Base-by-base conservation (phyloP, 2,329 filamentous ascomycete species). In the Akanthomyces muscarius region DNA sequence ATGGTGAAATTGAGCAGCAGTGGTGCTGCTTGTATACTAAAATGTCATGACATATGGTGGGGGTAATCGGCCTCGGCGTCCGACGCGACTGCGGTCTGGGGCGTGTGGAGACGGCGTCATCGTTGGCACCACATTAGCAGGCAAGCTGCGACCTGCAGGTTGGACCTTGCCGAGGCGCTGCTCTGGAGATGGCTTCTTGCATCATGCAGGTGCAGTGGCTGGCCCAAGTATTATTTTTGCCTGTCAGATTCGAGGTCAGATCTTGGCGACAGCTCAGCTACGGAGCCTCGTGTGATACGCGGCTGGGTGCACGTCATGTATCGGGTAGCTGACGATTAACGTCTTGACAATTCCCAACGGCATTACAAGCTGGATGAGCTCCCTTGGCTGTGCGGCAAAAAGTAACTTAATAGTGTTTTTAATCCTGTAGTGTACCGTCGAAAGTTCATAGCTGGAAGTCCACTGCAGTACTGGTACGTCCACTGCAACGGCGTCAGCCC, bases 71-170 rank as follows among this genome's bases (percentile, higher is more conserved):
- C 48, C 62, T 63, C 48, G 62, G 55, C 54, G 42, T 41, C 38
- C 48, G 50, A 59, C 55, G 50, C 57, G 62, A 65, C 60, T 63
- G 63, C 62, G 59, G 57, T 58, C 57, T 57, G 47, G 55, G 61
- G 59, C 33, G 33, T 52, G 63, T 64, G 63, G 59, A n/a, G 50
- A 51, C 54, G 61, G 53, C 60, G 65, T 65, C 59, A 64, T 64
- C 11, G 41, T 8, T 52, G 51, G 50, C 30, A 54, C 41, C 51
- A 28, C 33, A 18, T 41, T 44, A 30, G 50, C 11, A 23, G 50
- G 58, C n/a, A 45, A 41, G 36, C 57, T 51, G 45, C 47, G 36
- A 38, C 36, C 23, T 48, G 42, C 50, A 54, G 23, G 28, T 25
- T 52, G 25, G 13, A 33, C 42, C 51, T 41, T 62, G 59, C 51